These are phyloP conservation scores for Avicennia marina DNA, from an alignment of 257 asterid genomes.

Conservation along the genomic window DNA sequence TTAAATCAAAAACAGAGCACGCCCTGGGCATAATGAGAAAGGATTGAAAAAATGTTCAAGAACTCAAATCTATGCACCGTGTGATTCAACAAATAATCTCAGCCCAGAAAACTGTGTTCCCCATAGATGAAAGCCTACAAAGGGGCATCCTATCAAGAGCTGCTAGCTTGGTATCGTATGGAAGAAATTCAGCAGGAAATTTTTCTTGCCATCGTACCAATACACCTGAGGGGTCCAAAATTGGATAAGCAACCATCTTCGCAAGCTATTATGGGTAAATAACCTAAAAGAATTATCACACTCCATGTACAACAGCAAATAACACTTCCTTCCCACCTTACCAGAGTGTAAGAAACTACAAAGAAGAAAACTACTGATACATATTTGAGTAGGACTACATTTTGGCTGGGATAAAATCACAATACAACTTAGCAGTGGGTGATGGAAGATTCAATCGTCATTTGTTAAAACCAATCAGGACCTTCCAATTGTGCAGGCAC, in stretches of 20 bases:
- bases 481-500: too few relatives aligned
- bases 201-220: too few relatives aligned
- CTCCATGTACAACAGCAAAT: slow-evolving; percentile 73
- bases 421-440: too few relatives aligned
- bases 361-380: slow-evolving; percentile 41
- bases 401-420: not conserved
- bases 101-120: too few relatives aligned
- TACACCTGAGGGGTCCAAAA: too few relatives aligned
- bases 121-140: too few relatives aligned
- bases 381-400: slow-evolving; percentile 33
- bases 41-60: not conserved
- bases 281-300: slow-evolving; percentile 55
- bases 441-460: too few relatives aligned
- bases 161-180: too few relatives aligned
- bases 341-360: slow-evolving; percentile 9
- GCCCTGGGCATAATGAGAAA: not conserved
- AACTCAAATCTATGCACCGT: not conserved
- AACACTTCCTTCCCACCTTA: slow-evolving; percentile 30
- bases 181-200: too few relatives aligned
- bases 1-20: not conserved
- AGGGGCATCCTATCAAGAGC: too few relatives aligned
- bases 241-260: slow-evolving; percentile 43
- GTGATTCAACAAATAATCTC: slow-evolving; percentile 2
- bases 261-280: slow-evolving; percentile 43
- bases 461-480: too few relatives aligned